Conservation (phyloP, 1,139 yeast genomes). For the Zhuliangozyma blackwelliae region DNA sequence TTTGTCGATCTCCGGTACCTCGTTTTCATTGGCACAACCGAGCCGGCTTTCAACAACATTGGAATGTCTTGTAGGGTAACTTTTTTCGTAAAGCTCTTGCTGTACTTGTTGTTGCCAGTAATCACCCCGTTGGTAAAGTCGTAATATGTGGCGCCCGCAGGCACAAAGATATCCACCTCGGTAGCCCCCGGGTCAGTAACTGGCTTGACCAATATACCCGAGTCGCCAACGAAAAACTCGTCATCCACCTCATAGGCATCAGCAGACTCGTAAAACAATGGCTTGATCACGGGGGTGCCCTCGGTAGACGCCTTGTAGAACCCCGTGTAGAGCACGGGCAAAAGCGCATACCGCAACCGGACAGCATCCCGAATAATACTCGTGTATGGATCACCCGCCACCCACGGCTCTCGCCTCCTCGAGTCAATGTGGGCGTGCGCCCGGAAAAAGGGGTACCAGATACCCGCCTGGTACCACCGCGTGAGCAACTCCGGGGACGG, state of each 20-base stretch:
- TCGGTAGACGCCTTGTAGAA: constrained; percentile 58
- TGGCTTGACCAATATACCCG: constrained; percentile 80
- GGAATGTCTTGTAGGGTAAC: constrained; percentile 69
- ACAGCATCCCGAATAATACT: constrained; percentile 66
- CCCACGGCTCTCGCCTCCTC: constrained; percentile 88
- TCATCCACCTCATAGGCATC: constrained; percentile 65
- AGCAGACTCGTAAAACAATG: constrained; percentile 61
- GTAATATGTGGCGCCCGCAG: constrained; percentile 61
- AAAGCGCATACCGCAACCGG: constrained; percentile 63
- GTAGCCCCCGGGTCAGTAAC: constrained; percentile 56
- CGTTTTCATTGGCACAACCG: constrained; percentile 61
- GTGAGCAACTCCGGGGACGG: constrained; percentile 76
- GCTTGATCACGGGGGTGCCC: constrained; percentile 74
- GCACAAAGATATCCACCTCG: constrained; percentile 50
- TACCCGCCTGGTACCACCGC: constrained; percentile 95
- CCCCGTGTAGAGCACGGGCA: constrained; percentile 80
- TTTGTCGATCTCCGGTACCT: constrained; percentile 77
- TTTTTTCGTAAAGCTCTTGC: constrained; percentile 13
- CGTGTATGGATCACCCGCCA: constrained; percentile 74
- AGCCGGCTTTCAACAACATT: constrained; percentile 72
- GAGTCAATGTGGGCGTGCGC: constrained; percentile 96
- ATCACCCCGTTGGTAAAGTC: constrained; percentile 43
- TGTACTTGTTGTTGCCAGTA: constrained; percentile 1
- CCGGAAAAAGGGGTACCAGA: constrained; percentile 94
- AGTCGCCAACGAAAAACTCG: constrained; percentile 72